Evolutionary conservation across 2,329 filamentous ascomycete genomes (phyloP), one percentile per base, ranked within the genome.

Genomic region (Fusarium chaquense): DNA sequence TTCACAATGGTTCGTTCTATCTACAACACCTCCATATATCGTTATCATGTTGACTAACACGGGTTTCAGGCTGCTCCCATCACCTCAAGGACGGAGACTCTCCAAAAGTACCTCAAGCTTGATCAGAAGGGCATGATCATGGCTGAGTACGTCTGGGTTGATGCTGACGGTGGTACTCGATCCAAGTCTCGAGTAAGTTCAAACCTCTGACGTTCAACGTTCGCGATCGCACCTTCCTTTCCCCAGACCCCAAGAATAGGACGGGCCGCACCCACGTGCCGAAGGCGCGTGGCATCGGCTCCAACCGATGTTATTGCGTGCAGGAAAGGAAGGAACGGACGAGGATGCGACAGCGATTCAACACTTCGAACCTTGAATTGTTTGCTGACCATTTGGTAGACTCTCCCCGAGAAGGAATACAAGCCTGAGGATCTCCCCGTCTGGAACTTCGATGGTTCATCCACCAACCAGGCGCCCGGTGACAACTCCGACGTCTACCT

Each of bases 401-500:
- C 86, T 54, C 82, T 88, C 35, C 79, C 81, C 45, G 81, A 82
- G 74, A 78, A 86, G 77, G 80, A 81, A 4, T 85, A 85, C 81
- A 82, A 79, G 67, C 81, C 84, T 28, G 81, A 84, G 56, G 83
- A 87, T 54, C 84, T 87, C 51, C 84, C 86, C 57, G 82, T 83
- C 70, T 86, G 84, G 84, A 86, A 86, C 81, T 86, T 86, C 58
- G 84, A 86, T 59, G 95, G 95, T 78, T 97, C 93, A 61, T 97
- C 94, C 16, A 98, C 94, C 74, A 90, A 88, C 74, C 95, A 98
- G 83, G 95, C 95, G 50, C 93, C 93, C 41, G 94, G 94, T 77
- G 92, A 97, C 82, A 96, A 98, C 89, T 97, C 93, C 49, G 95
- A 98, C 83, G 93, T 98, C 86, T 98, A 97, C 89, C 93, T 98